phyloP scores from a whole-genome alignment of 768 basidiomycete species.

The Hericium erinaceus region DNA sequence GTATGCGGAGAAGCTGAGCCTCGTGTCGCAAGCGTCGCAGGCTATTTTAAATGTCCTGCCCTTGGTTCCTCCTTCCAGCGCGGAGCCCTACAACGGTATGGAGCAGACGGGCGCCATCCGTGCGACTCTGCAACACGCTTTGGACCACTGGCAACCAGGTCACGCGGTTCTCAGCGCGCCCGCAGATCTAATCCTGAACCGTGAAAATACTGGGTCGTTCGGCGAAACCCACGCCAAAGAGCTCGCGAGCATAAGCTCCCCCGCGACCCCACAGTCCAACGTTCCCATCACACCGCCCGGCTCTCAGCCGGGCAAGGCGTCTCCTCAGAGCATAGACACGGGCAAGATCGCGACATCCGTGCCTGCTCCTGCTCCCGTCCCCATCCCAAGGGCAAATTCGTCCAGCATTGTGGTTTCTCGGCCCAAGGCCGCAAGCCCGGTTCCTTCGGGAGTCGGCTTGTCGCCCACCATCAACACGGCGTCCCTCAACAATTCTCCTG shows the following conservation, averaged over 20 bases:
- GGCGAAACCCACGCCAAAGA: conserved; percentile 78
- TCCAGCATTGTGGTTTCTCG: conserved; percentile 6
- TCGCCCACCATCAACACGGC: conserved; percentile 23
- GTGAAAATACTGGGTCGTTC: conserved; percentile 74
- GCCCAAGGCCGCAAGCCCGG: conserved; percentile 14
- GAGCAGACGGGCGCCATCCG: conserved; percentile 60
- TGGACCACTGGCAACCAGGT: conserved; percentile 72
- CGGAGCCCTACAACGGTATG: conserved; percentile 50
- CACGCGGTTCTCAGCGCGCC: conserved; percentile 36
- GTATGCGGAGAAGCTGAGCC: conserved; percentile 75
- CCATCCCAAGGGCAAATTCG: background rate
- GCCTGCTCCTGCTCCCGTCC: conserved; percentile 3
- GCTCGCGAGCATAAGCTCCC: conserved; percentile 44
- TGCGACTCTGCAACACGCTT: conserved; percentile 65
- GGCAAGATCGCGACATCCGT: conserved; percentile 5
- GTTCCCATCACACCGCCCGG: conserved; percentile 35
- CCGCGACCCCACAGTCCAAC: conserved; percentile 19
- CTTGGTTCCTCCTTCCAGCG: conserved; percentile 48
- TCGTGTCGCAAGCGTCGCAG: conserved; percentile 62
- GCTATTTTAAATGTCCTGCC: conserved; percentile 58
- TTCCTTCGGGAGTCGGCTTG: conserved; percentile 18
- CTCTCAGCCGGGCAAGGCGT: background rate
- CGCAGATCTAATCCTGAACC: conserved; percentile 41
- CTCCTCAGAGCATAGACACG: conserved; percentile 7
- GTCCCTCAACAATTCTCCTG: conserved; percentile 21